Evolutionary conservation across 1,284 basidiomycete species (phyloP), one percentile per base, ranked within the genome.

Genomic region (Taiwanofungus camphoratus): DNA sequence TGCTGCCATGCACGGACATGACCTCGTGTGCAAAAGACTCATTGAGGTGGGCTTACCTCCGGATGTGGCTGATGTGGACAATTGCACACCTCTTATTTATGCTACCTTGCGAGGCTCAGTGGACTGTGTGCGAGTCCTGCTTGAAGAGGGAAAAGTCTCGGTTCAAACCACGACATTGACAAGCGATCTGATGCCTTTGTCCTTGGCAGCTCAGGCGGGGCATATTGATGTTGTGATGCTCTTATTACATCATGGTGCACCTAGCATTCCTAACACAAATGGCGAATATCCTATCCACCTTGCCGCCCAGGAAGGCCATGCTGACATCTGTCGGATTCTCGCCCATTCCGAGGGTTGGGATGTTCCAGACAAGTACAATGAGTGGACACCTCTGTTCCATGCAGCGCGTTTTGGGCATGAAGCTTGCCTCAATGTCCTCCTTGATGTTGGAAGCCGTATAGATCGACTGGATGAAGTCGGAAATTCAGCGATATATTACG

Each of bases 351-450:
- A 87, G 7, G 89, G 87, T 6, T 91, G 90, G 79, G 92, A 99
- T 61, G 74, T 82, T 19, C 81, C 85, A 4, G 95, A 99, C 72
- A 99, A 96, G 63, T 93, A 94, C 65, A 92, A 96, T 58, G 89
- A 95, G 61, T 98, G 96, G 93, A 99, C 95, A 5, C 95, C 96
- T 16, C 74, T 98, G 38, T 94, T 96, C 62, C 95, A 99, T 62
- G 93, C 96, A 3, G 89, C 94, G 1, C 84, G 92, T 23, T 86
- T 91, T 51, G 95, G 96, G 1, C 88, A 87, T 55, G 67, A 76
- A 20, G 73, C 74, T 8, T 96, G 90, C 60, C 77, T 98, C 39
- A 68, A 71, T 35, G 75, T 90, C 24, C 71, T 99, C 22, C 74
- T 99, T 8, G 76, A 81, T 26, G 86, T 87, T 5, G 87, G 91